Base-by-base conservation (phyloP, 2,329 filamentous ascomycete genomes). In the Aspergillus fumigatiaffinis region DNA sequence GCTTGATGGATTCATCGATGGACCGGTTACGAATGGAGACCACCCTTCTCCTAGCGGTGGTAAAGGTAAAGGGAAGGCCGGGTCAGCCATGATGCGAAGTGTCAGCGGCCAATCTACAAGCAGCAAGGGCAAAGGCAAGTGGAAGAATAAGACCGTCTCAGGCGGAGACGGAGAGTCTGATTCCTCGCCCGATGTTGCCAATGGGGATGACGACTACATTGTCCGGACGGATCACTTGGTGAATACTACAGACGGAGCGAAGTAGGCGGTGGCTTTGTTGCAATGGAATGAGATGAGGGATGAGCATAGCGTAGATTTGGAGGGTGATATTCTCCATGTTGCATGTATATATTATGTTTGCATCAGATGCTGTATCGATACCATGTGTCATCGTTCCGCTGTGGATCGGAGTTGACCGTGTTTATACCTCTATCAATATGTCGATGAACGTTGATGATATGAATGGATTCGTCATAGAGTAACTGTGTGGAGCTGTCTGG, bases 131-230 rank as follows among this genome's bases (percentile, higher is more conserved):
- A 66, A 69, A 54, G 66, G 68, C 48, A 64, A 70, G 55, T 60
- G 60, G 4, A 63, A 61, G 51, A 57, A 48, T 23, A 49, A 23
- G 46, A 60, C 32, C 57, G 58, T 35, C 54, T 55, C 17, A 57
- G 58, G 12, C 67, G 68, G 51, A 73, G 79, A 58, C 72, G 71
- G 21, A 79, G 69, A 72, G 50, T 69, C 68, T 1, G 71, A 74
- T 64, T 71, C 66, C 20, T 71, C 71, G 3, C 47, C 68, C 17
- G 66, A 71, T 44, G 66, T 62, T 2, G 67, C 65, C 32, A 70
- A 66, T 38, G 69, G 69, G 3, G 71, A 74, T 42, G 72, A 75
- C 55, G 73, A 76, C 38, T 76, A 76, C 57, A 61, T 75, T 48
- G 64, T 76, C 25, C 67, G 68, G n/a, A 76, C 73, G 2, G 73